A percentile compares a stretch with the other conserved stretches of the same genome.
These are phyloP conservation scores for Carex parvula DNA, from an alignment of 176 grass and related monocot species.

Conservation along the genomic window DNA sequence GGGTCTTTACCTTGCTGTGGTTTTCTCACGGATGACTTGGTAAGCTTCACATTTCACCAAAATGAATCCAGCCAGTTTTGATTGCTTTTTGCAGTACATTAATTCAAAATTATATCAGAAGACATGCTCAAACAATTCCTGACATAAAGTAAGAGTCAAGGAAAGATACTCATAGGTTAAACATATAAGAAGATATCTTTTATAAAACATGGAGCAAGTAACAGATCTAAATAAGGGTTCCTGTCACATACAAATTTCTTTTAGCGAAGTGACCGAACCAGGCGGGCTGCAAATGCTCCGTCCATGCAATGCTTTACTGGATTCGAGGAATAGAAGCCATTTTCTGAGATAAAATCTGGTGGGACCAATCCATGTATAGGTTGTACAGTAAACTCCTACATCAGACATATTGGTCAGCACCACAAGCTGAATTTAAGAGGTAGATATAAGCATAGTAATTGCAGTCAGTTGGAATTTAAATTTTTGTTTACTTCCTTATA, in stretches of 20 bases:
- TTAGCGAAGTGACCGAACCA: conserved; percentile 44
- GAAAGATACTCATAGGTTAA: neutral
- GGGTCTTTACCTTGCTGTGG: neutral
- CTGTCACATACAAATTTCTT: neutral
- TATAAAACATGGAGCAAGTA: neutral
- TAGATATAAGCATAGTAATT: neutral
- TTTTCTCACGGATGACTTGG: neutral
- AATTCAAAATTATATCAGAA: conserved; percentile 13
- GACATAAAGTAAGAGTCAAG: neutral
- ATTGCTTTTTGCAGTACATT: neutral
- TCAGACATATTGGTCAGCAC: neutral
- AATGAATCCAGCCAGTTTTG: neutral
- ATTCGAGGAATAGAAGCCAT: conserved; percentile 87
- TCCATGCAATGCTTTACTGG: conserved; percentile 81
- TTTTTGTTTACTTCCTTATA: neutral
- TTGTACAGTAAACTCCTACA: conserved; percentile 12
- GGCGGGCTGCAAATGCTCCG: conserved; percentile 83
- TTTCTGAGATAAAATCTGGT: conserved; percentile 59
- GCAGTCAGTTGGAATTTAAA: neutral
- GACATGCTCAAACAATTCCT: neutral
- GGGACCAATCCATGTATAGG: conserved; percentile 43
- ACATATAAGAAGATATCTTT: conserved; percentile 4
- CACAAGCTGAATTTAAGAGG: neutral
- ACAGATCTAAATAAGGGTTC: neutral
- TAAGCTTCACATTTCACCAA: neutral